Evolutionary conservation across 2,329 filamentous ascomycete genomes (phyloP), one percentile per base, ranked within the genome.

Genomic region (Juglanconis sp.): DNA sequence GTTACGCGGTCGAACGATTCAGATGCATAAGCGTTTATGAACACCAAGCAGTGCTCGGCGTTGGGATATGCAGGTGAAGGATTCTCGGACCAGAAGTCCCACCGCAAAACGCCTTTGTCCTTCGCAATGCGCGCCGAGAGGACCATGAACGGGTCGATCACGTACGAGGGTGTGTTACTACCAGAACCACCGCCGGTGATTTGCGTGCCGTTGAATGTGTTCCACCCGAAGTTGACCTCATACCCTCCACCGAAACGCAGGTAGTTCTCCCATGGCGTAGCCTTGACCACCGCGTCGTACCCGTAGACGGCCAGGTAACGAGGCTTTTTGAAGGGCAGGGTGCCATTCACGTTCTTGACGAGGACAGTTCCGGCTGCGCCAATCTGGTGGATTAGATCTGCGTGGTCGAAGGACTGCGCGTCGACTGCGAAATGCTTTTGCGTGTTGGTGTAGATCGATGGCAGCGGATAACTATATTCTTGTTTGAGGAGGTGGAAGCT

Each of bases 91-190:
- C 53, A 60, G 24, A 60, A 60, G 32, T 63, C 61, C 57, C 61
- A 63, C 13, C 61, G 53, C n/a, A 63, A 44, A 24, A 77, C 79
- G 81, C 67, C 82, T 76, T 78, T 1, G 82, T 84, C 13, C 4
- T 81, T 81, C 68, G 85, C 81, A 89, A 87, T 34, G 83, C 77
- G 47, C 76, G 74, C 53, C 84, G 77, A 52, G 68, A 76, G 73
- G 87, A 2, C 81, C 79, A n/a, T 78, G 68, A 62, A 81, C 0
- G 93, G 93, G 31, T 89, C 85, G 35, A 96, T 77, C 1, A 96
- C 80, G 68, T 95, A 96, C 4, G 90, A 88, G 63, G 92, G 93
- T 31, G 96, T 86, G 3, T 91, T 91, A 0, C 91, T 86, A 2
- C 79, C 78, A 1, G 76, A 78, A 1, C 78, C 79, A 32, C 79